Evolutionary conservation across 2,329 filamentous ascomycete species (phyloP).

Genomic region (Sporothrix sp.): DNA sequence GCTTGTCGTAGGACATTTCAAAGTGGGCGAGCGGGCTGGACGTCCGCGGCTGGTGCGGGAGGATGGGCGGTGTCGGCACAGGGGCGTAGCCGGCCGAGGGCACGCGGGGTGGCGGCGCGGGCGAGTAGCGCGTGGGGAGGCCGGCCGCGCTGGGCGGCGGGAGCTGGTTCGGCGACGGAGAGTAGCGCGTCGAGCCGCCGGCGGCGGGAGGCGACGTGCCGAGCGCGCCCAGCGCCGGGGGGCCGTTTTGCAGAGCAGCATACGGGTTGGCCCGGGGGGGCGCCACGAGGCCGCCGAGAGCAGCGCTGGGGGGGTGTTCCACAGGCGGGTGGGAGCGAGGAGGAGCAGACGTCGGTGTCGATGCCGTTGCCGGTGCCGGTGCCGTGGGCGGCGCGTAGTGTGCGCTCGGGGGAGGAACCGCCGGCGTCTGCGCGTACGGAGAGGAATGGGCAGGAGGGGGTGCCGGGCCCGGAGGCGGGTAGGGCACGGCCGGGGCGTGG

Average conservation of each 20-base stretch:
- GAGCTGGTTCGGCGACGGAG: constrained; percentile 42
- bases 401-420: constrained; percentile 19
- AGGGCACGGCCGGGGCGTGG: not conserved
- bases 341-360: no score
- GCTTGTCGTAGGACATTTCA: constrained; percentile 38
- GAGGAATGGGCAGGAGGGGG: constrained; percentile 19
- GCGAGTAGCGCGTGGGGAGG: constrained; percentile 44
- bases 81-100: constrained; percentile 31
- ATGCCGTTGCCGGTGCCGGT: no score
- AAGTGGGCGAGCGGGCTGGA: constrained; percentile 58
- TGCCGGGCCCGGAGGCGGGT: constrained; percentile 7
- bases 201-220: constrained; percentile 18
- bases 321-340: not conserved
- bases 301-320: not conserved
- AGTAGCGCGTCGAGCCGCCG: constrained; percentile 45
- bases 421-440: constrained; percentile 21
- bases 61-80: constrained; percentile 33
- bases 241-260: constrained; percentile 32
- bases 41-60: constrained; percentile 53
- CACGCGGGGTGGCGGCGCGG: constrained; percentile 34
- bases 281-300: constrained; percentile 32
- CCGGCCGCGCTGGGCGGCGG: constrained; percentile 29
- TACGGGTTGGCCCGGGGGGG: constrained; percentile 46
- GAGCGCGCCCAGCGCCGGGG: constrained; percentile 14
- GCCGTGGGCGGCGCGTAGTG: constrained; percentile 13